Percentiles rank a stretch among this genome's conserved stretches.
Evolutionary conservation across 257 asterid species (phyloP).

Genomic region (Jacaranda mimosifolia): DNA sequence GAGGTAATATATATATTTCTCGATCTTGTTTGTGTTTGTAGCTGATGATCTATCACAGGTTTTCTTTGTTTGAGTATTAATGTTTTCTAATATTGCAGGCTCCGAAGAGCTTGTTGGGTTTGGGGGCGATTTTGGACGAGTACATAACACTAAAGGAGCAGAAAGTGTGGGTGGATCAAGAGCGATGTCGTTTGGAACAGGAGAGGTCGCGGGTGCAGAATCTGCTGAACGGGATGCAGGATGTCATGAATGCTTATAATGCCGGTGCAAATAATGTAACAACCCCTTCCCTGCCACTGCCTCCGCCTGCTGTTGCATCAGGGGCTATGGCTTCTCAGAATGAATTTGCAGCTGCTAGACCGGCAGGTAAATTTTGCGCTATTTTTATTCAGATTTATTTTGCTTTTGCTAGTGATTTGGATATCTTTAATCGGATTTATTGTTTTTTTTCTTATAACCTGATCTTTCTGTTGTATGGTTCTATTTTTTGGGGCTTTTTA

Average conservation of each 20-base stretch:
- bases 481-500: neutral
- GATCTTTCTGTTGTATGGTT: neutral
- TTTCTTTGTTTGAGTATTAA: neutral
- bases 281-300: conserved; percentile 49
- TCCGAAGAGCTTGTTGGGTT: conserved; percentile 83
- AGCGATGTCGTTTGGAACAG: conserved; percentile 73
- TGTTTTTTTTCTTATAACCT: neutral
- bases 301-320: conserved; percentile 41
- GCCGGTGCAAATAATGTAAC: conserved; percentile 40
- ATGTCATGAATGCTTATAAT: conserved; percentile 75
- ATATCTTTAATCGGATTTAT: neutral
- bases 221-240: conserved; percentile 82
- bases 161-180: conserved; percentile 77
- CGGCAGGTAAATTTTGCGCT: conserved; percentile 51
- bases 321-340: conserved; percentile 39
- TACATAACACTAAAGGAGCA: conserved; percentile 84
- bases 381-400: neutral
- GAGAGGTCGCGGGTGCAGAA: conserved; percentile 74
- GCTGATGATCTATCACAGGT: conserved; percentile 16
- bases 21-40: neutral
- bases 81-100: conserved; percentile 52
- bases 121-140: conserved; percentile 86
- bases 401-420: neutral
- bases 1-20: conserved; percentile 48
- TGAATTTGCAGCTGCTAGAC: conserved; percentile 40